These are phyloP conservation scores for Gracilaria vermiculophylla DNA, from an alignment of 23 red algal species.

Conservation along the genomic window DNA sequence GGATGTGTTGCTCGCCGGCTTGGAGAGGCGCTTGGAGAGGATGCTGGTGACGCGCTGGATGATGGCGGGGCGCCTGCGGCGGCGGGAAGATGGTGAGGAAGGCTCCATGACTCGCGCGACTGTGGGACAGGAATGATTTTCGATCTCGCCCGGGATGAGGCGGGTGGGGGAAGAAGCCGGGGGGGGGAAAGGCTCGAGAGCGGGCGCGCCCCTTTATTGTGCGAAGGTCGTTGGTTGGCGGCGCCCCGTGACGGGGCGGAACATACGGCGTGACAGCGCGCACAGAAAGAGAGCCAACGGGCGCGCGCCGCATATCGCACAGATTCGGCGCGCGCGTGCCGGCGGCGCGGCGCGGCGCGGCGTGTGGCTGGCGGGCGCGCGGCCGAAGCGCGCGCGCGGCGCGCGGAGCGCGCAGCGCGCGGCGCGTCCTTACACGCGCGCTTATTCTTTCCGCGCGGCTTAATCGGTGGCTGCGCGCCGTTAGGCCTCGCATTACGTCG, in stretches of 20 bases:
- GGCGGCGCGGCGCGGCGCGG: neutral
- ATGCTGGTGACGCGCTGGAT: neutral
- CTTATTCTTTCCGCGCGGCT: too few relatives aligned
- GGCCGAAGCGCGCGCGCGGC: neutral
- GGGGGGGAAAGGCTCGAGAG: neutral
- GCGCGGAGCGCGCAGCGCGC: too few relatives aligned
- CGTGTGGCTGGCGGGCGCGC: neutral
- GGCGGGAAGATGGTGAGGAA: neutral
- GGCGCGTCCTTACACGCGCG: neutral
- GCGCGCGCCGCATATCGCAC: neutral
- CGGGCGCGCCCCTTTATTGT: neutral
- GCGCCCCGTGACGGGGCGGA: neutral
- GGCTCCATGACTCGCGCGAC: neutral
- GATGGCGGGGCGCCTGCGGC: neutral
- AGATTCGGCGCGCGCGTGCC: neutral
- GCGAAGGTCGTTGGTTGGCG: neutral
- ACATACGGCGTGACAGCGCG: neutral
- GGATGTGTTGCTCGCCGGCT: neutral
- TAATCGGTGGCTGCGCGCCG: too few relatives aligned
- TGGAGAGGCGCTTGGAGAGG: neutral
- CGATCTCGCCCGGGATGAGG: neutral
- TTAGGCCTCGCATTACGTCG: too few relatives aligned
- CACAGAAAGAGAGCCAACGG: neutral
- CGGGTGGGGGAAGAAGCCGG: neutral
- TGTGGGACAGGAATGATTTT: neutral